Evolutionary conservation across 495 filamentous ascomycete species (phyloP), one percentile per base, ranked within the genome.

Genomic region (Lentithecium fluviatile): DNA sequence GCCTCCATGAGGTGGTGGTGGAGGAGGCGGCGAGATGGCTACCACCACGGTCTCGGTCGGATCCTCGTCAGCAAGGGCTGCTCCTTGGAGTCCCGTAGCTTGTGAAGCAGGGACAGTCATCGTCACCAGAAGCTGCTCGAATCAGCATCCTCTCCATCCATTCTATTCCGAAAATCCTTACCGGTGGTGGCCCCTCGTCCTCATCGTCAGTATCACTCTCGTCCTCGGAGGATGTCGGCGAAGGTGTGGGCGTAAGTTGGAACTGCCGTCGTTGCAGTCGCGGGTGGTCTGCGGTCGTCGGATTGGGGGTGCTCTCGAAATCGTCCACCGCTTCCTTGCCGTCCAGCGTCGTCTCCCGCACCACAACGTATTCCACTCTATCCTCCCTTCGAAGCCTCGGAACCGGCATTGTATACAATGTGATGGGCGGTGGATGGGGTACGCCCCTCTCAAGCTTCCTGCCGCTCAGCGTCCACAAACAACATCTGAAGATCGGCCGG

Each of bases 401-500:
- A 23, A 62, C 60, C 36, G 64, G 59, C 64, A 67, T 67, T 21
- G 61, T 52, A 38, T 56, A 43, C 48, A 34, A 24, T 17, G 8
- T 43, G 12, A 32, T 46, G 45, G 23, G 42, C 8, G 54, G 13
- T 48, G 45, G 38, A 11, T 15, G 53, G 12, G 36, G 34, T 57
- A 24, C 45, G 64, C 40, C 15, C 58, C 47, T 52, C 48, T 67
- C 59, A 67, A 53, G 60, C 60, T 58, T 64, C 65, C 51, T 53
- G 56, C 60, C 23, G 65, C 45, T 57, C 26, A 53, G 38, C 12
- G 45, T 58, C 45, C 52, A 60, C 50, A 45, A 64, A 56, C 60
- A 60, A 68, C 65, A 68, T 64, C 56, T 68, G 65, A 63, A 55
- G 21, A 38, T n/a, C 52, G 59, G 23, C 10, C 56, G 45, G 43